Percentiles rank a stretch among this genome's conserved stretches.
phyloP scores from a whole-genome alignment of 2,329 filamentous ascomycete species.

The Neofusicoccum umdonicola region DNA sequence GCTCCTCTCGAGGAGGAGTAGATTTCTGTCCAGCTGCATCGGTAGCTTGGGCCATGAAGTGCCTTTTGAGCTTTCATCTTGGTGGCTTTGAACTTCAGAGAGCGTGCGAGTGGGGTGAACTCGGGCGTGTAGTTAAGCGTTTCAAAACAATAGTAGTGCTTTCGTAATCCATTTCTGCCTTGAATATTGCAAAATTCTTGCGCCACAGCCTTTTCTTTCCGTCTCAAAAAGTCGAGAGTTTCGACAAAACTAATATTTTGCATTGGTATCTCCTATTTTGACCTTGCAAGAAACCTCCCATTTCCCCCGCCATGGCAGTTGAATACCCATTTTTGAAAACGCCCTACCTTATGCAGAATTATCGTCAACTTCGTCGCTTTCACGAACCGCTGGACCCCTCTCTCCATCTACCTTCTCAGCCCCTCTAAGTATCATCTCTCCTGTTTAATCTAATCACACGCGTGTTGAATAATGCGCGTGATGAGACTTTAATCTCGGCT shows the following conservation, averaged over 20 bases:
- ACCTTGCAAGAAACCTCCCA: background rate
- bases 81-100: constrained; percentile 11
- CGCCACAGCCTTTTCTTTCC: background rate
- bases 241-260: background rate
- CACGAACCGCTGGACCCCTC: background rate
- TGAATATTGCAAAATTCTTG: background rate
- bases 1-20: constrained; percentile 68
- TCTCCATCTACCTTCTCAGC: background rate
- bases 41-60: background rate
- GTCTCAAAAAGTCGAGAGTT: background rate
- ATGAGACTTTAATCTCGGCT: background rate
- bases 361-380: background rate
- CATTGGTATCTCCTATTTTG: constrained; percentile 9
- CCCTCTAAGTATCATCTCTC: background rate
- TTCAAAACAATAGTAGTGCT: constrained; percentile 16
- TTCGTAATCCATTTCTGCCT: constrained; percentile 11
- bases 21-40: constrained; percentile 1
- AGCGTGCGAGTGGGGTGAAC: constrained; percentile 9
- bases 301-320: constrained; percentile 2
- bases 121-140: constrained; percentile 14
- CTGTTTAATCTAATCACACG: background rate
- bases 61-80: background rate
- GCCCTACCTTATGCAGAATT: background rate
- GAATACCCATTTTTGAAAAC: constrained; percentile 12
- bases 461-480: background rate